These are phyloP conservation scores for Amaranthus cruentus DNA, from an alignment of 148 eudicot species.

Conservation along the genomic window DNA sequence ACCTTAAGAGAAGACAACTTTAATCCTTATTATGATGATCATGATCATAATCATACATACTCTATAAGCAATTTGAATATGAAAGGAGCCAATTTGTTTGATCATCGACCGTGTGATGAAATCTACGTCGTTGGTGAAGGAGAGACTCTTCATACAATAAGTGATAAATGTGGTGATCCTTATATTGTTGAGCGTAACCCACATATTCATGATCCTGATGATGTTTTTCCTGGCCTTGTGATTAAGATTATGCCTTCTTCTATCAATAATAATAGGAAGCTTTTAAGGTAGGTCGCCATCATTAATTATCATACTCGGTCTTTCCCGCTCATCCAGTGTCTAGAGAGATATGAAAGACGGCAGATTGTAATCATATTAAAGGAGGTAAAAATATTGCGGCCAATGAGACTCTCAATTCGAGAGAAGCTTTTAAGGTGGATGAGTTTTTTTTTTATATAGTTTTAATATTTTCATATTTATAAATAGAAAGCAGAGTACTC, in stretches of 20 bases:
- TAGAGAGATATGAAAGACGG: no score
- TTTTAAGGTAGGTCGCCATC: slow-evolving; percentile 1
- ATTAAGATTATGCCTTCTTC: slow-evolving; percentile 33
- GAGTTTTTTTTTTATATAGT: not conserved
- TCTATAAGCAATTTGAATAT: not conserved
- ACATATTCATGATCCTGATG: slow-evolving; percentile 57
- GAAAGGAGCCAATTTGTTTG: not conserved
- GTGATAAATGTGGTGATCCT: slow-evolving; percentile 57
- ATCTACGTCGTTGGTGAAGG: slow-evolving; percentile 58
- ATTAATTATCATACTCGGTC: not conserved
- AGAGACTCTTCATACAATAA: slow-evolving; percentile 49
- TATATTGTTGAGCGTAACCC: slow-evolving; percentile 49
- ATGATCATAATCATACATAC: not conserved
- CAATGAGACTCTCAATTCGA: no score
- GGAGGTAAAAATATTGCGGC: no score
- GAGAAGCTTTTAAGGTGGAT: no score
- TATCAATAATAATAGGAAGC: not conserved
- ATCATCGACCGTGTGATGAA: slow-evolving; percentile 40
- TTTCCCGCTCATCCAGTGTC: no score
- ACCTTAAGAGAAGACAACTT: slow-evolving; percentile 16
- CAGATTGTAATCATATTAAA: no score
- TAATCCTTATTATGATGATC: not conserved
- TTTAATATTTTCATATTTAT: slow-evolving; percentile 1
- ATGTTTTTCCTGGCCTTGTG: slow-evolving; percentile 48
- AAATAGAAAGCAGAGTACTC: slow-evolving; percentile 16